Evolutionary conservation across 352 stramenopile species (phyloP).

Genomic region (Phytophthora uliginosa): DNA sequence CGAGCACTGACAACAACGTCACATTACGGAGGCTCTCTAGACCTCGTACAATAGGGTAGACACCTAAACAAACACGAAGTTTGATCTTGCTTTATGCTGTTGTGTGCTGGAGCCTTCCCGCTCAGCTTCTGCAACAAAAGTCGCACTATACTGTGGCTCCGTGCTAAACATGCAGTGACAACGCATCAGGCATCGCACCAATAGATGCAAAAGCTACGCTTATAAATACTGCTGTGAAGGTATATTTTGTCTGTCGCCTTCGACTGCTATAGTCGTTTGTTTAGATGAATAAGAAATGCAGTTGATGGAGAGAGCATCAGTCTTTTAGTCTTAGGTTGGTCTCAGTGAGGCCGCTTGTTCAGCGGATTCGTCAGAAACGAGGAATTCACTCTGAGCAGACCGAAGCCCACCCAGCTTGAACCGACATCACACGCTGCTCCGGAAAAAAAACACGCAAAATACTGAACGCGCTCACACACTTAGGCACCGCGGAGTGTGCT

Average conservation of each 20-base stretch:
- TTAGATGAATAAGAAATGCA: not conserved
- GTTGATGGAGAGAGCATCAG: conserved; percentile 71
- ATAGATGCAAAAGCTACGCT: too few relatives aligned
- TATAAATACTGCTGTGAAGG: not conserved
- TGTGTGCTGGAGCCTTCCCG: too few relatives aligned
- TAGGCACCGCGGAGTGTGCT: not conserved
- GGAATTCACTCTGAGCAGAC: conserved; percentile 87
- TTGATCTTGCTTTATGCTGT: too few relatives aligned
- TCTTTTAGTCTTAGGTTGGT: conserved; percentile 84
- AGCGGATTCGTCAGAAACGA: conserved; percentile 92
- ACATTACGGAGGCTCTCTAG: conserved; percentile 13
- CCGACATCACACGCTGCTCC: conserved; percentile 75
- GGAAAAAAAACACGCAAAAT: not conserved
- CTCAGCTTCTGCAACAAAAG: too few relatives aligned
- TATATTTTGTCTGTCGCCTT: not conserved
- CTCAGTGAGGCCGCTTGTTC: conserved; percentile 89
- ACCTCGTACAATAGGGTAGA: conserved; percentile 18
- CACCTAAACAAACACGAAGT: not conserved
- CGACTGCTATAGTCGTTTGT: not conserved
- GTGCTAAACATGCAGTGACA: too few relatives aligned
- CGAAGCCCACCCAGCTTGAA: conserved; percentile 65
- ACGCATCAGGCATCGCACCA: too few relatives aligned
- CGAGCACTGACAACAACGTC: conserved; percentile 16
- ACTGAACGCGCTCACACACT: not conserved
- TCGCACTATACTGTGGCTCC: too few relatives aligned